Evolutionary conservation across 2,329 filamentous ascomycete genomes (phyloP).

Genomic region (Helminthosporium solani): DNA sequence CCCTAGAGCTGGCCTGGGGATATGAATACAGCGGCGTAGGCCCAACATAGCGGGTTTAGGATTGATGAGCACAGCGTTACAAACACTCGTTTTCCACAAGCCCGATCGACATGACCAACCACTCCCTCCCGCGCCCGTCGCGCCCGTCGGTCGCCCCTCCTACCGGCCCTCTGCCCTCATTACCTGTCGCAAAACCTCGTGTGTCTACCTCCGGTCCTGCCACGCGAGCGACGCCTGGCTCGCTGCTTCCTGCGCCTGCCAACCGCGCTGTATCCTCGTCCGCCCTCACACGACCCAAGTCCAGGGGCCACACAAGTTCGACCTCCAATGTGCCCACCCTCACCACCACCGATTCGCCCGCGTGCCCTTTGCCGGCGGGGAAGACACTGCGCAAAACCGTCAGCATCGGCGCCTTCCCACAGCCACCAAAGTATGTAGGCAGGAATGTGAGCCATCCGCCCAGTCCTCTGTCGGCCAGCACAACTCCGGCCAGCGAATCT

Average conservation of each 20-base stretch:
- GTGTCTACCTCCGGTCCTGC: constrained; percentile 50
- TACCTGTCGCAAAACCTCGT: constrained; percentile 72
- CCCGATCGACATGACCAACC: constrained; percentile 48
- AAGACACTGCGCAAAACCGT: constrained; percentile 81
- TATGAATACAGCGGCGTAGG: constrained; percentile 29
- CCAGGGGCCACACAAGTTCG: constrained; percentile 30
- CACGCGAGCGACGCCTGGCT: constrained; percentile 23
- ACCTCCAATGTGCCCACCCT: constrained; percentile 52
- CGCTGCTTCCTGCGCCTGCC: constrained; percentile 30
- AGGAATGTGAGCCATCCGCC: constrained; percentile 63
- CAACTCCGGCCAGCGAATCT: constrained; percentile 44
- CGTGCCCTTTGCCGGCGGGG: constrained; percentile 43
- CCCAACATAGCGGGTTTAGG: constrained; percentile 15
- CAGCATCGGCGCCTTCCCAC: constrained; percentile 91
- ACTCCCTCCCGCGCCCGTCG: constrained; percentile 66
- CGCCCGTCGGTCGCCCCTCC: constrained; percentile 65
- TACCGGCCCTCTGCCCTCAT: constrained; percentile 68
- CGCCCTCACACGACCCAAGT: constrained; percentile 25
- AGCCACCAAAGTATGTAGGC: constrained; percentile 71
- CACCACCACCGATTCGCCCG: constrained; percentile 44
- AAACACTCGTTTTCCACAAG: constrained; percentile 6
- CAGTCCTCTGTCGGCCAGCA: constrained; percentile 51
- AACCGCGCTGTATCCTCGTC: constrained; percentile 38
- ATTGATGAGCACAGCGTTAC: constrained; percentile 11
- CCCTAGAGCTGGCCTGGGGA: constrained; percentile 15